Conservation (phyloP, 352 stramenopile genomes). For the Pythium grandisporangium region DNA sequence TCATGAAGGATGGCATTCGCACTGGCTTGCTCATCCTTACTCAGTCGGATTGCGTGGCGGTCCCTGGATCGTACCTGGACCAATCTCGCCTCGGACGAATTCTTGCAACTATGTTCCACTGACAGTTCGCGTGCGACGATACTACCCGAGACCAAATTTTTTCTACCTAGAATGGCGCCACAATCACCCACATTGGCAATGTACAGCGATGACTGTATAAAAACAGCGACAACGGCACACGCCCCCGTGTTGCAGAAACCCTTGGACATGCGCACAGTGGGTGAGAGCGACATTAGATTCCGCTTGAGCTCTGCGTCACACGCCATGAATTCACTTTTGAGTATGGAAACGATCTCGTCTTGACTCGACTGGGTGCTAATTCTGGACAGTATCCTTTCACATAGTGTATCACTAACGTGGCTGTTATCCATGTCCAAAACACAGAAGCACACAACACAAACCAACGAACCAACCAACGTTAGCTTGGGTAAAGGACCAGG, state of each 20-base stretch:
- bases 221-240: slow-evolving; percentile 50
- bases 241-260: slow-evolving; percentile 66
- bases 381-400: slow-evolving; percentile 6
- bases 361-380: slow-evolving; percentile 6
- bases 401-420: slow-evolving; percentile 7
- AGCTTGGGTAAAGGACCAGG: not conserved
- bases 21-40: slow-evolving; percentile 84
- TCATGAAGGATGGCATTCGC: too few species aligned
- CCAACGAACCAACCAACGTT: not conserved
- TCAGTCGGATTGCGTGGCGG: slow-evolving; percentile 82
- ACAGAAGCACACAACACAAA: not conserved
- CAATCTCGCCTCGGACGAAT: slow-evolving; percentile 34
- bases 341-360: slow-evolving; percentile 4
- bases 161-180: slow-evolving; percentile 75
- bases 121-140: slow-evolving; percentile 26
- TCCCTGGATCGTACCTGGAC: slow-evolving; percentile 59
- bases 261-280: slow-evolving; percentile 35
- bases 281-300: slow-evolving; percentile 30
- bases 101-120: slow-evolving; percentile 51
- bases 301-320: slow-evolving; percentile 55
- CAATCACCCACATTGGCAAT: slow-evolving; percentile 90
- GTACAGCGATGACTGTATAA: slow-evolving; percentile 62
- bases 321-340: slow-evolving; percentile 31
- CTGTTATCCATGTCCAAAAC: not conserved
- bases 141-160: slow-evolving; percentile 23